Conservation (phyloP, 2,329 filamentous ascomycete genomes). For the Geosmithia flava region DNA sequence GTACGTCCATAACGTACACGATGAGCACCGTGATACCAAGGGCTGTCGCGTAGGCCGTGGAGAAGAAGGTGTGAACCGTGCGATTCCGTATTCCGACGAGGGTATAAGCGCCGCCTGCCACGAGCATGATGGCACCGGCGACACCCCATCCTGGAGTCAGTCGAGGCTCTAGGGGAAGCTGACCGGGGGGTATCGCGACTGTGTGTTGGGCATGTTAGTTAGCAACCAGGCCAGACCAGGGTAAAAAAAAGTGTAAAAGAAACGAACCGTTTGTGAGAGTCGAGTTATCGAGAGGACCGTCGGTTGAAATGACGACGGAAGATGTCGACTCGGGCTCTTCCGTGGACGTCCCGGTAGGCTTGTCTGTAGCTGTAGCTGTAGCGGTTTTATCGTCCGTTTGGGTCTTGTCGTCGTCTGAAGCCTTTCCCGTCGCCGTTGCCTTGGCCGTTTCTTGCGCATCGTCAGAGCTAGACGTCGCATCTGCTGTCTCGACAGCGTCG, state of each 20-base stretch:
- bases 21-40: constrained; percentile 73
- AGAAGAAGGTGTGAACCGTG: constrained; percentile 71
- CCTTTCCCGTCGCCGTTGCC: background rate
- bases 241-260: background rate
- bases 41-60: constrained; percentile 59
- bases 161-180: constrained; percentile 58
- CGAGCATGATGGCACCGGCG: constrained; percentile 63
- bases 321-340: constrained; percentile 8
- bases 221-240: background rate
- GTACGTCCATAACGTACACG: constrained; percentile 75
- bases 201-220: background rate
- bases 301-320: constrained; percentile 2
- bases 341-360: constrained; percentile 3
- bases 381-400: background rate
- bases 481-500: constrained; percentile 2
- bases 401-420: background rate
- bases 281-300: constrained; percentile 13
- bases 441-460: background rate
- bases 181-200: constrained; percentile 23
- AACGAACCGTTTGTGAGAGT: constrained; percentile 21
- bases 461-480: background rate
- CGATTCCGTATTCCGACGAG: constrained; percentile 74
- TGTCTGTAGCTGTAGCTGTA: background rate
- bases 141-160: constrained; percentile 76
- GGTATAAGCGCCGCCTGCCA: constrained; percentile 57